Conservation (phyloP, 495 filamentous ascomycete species). For the Podospora didyma region DNA sequence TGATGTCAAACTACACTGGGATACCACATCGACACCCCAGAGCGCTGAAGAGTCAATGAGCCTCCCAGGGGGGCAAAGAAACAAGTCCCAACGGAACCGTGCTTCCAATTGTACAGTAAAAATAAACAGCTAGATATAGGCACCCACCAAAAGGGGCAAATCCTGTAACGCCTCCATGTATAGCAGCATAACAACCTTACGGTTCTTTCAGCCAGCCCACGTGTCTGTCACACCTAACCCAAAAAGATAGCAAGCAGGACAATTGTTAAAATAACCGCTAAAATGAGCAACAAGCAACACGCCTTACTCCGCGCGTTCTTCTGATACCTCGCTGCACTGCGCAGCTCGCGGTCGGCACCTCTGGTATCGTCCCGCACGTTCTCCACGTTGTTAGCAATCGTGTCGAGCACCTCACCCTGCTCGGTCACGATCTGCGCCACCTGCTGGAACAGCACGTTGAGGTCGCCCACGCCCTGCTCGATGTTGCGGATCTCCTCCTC, state of each 20-base stretch:
- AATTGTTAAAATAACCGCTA: constrained; percentile 83
- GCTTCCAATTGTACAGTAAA: constrained; percentile 5
- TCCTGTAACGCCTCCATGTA: constrained; percentile 16
- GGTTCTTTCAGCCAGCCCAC: neutral
- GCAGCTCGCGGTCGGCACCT: constrained; percentile 80
- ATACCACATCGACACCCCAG: no score
- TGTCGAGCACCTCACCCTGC: constrained; percentile 86
- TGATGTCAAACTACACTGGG: no score
- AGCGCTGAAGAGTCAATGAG: neutral
- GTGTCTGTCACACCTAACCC: constrained; percentile 36
- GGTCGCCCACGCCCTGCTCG: constrained; percentile 88
- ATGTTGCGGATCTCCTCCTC: constrained; percentile 96
- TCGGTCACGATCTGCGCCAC: constrained; percentile 93
- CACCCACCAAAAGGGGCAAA: constrained; percentile 3
- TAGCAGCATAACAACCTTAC: constrained; percentile 3
- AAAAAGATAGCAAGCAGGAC: constrained; percentile 80
- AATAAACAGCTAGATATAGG: constrained; percentile 8
- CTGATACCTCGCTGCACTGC: constrained; percentile 82
- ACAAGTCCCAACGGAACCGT: neutral
- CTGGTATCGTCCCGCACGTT: constrained; percentile 72
- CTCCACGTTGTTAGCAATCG: constrained; percentile 83
- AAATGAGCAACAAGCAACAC: constrained; percentile 86
- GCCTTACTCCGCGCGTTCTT: constrained; percentile 88
- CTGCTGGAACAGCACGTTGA: constrained; percentile 95
- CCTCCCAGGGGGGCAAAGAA: no score